These are phyloP conservation scores for Neonectria magnoliae DNA, from an alignment of 2,329 filamentous ascomycete species.

Conservation along the genomic window DNA sequence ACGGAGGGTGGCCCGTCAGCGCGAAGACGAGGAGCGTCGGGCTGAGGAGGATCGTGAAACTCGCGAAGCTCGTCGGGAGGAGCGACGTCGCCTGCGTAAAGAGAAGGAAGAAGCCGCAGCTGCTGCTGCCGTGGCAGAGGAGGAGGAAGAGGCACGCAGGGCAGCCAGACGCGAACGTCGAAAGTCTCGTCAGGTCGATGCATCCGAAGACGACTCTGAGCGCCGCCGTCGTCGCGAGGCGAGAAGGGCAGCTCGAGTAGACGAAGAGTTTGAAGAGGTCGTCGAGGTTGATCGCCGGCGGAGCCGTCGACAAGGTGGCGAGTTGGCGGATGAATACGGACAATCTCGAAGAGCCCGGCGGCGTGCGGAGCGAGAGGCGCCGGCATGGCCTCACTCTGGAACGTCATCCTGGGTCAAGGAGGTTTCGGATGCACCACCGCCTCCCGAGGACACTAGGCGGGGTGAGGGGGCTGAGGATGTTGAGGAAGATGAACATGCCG, in stretches of 20 bases:
- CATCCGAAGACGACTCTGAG: slow-evolving; percentile 62
- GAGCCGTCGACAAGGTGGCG: slow-evolving; percentile 47
- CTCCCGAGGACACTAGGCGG: slow-evolving; percentile 53
- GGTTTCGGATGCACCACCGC: slow-evolving; percentile 69
- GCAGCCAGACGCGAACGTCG: slow-evolving; percentile 61
- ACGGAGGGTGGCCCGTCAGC: slow-evolving; percentile 54
- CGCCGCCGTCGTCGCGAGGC: slow-evolving; percentile 65
- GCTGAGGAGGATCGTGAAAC: slow-evolving; percentile 67
- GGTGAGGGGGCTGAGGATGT: slow-evolving; percentile 46
- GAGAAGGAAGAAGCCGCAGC: slow-evolving; percentile 56
- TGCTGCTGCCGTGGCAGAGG: slow-evolving; percentile 53
- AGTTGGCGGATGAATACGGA: slow-evolving; percentile 56
- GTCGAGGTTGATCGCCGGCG: slow-evolving; percentile 47
- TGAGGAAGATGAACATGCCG: slow-evolving; percentile 59
- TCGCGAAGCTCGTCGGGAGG: slow-evolving; percentile 61
- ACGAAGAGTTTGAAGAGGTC: slow-evolving; percentile 43
- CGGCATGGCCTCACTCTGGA: slow-evolving; percentile 70
- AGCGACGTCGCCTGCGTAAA: slow-evolving; percentile 60
- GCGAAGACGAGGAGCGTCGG: slow-evolving; percentile 38
- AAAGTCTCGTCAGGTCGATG: slow-evolving; percentile 56
- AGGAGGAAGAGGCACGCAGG: slow-evolving; percentile 57
- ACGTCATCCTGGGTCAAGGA: slow-evolving; percentile 75
- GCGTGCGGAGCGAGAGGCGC: slow-evolving; percentile 45
- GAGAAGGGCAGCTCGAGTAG: slow-evolving; percentile 56
- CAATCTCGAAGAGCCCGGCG: slow-evolving; percentile 55